Evolutionary conservation across 257 asterid genomes (phyloP), one percentile per base, ranked within the genome.

Genomic region (Gynochthodes officinalis): DNA sequence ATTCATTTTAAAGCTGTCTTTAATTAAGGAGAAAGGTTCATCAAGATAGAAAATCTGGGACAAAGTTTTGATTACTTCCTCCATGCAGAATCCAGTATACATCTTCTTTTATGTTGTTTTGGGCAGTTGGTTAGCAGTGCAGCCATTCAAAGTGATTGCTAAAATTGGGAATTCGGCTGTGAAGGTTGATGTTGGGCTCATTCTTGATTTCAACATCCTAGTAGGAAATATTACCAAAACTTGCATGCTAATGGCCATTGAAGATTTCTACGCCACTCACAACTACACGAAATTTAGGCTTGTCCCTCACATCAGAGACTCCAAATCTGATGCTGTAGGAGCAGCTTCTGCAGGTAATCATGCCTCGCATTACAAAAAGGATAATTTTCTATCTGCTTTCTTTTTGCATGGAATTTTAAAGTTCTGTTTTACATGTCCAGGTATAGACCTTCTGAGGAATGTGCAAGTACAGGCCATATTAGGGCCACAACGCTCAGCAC

Each of bases 381-480:
- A 33, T 60, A 23, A 71, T 9, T 48, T 19, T 14, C 14, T 12
- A 5, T 28, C 39, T 3, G 9, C 33, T 16, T 68, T 49, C 39
- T 33, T 35, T 62, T 7, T 21, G 30, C 30, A 1, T 37, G 68
- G 52, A 64, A 19, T 64, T 12, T 39, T n/a, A n/a, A 18, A 58
- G 39, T 58, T 21, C 21, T 21, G 52, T 53, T 33, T 67, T 13
- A 16, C 30, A n/a, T 25, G 21, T 82, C 79, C 82, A 83, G 92
- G 89, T 11, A 79, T 87, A 57, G 86, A 84, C 70, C 74, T 87
- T 78, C 79, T 87, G 49, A 84, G 81, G 67, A 78, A 81, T 70
- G 72, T 61, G 42, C 59, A 79, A 62, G 88, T 81, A 0, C 71
- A 81, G 40, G 89, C 89, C 40, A 83, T 87, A 27, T 52, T 87